These are phyloP conservation scores for Hydnum rufescens DNA, from an alignment of 768 basidiomycete species.

Conservation along the genomic window DNA sequence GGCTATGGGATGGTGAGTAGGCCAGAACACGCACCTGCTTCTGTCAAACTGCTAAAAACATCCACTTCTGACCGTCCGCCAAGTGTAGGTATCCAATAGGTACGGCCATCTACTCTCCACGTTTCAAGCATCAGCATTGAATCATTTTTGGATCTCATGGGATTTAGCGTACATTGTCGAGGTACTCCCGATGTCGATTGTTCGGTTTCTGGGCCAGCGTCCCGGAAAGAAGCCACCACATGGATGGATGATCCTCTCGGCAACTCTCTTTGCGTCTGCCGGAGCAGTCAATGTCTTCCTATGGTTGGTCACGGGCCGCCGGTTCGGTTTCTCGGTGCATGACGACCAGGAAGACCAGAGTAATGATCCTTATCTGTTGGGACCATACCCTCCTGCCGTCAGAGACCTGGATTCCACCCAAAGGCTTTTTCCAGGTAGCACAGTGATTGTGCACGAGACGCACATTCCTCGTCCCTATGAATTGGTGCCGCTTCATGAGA, in stretches of 20 bases:
- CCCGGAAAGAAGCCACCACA: not conserved
- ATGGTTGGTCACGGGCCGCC: not conserved
- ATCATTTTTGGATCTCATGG: not conserved
- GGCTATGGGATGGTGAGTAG: not conserved
- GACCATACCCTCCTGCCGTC: too few relatives aligned
- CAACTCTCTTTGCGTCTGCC: not conserved
- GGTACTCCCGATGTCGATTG: not conserved
- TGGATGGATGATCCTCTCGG: not conserved
- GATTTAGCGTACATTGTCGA: not conserved
- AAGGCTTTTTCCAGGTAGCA: too few relatives aligned
- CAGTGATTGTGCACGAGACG: too few relatives aligned
- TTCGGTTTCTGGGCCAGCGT: not conserved
- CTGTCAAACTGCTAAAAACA: too few relatives aligned
- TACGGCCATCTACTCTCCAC: not conserved
- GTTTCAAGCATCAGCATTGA: not conserved
- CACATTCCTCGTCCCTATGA: too few relatives aligned
- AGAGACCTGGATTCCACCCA: too few relatives aligned
- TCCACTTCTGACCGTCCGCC: too few relatives aligned
- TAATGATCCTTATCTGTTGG: too few relatives aligned
- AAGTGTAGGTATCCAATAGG: not conserved
- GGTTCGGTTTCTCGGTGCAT: not conserved
- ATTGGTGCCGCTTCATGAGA: too few relatives aligned
- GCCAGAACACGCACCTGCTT: too few relatives aligned
- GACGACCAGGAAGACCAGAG: not conserved
- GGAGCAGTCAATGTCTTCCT: not conserved